Base-by-base conservation (phyloP, 208 protist genomes). In the Leishmania tarentolae region DNA sequence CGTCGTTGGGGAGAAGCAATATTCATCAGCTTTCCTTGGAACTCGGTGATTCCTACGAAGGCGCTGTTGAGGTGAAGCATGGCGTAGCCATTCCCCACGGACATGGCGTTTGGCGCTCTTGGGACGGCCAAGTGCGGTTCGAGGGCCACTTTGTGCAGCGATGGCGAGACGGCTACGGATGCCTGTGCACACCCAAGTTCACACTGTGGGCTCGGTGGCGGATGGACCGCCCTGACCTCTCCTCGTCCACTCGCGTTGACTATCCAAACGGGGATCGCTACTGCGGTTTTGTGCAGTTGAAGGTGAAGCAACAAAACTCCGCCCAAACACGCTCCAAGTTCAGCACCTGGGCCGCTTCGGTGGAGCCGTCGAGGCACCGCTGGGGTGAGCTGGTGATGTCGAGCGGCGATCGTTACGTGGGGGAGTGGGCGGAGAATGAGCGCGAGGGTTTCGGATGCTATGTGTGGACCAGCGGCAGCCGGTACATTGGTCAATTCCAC, bases 391-490 rank as follows among this genome's bases (percentile, higher is more conserved):
- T 90, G 76, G 88, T 93, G 46, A 76, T 70, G 35, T 56, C 72
- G n/a, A 76, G 83, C 50, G 92, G 93, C 21, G 92, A 90, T 52
- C 83, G 89, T 31, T 97, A 96, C 85, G 91, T 94, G 79, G 94
- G 94, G 11, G 91, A 97, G 82, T 98, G 94, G 94, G 79, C 78
- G 42, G 78, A 90, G 44, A 82, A 95, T 79, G 66, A 88, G 63
- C 88, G 87, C 52, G 83, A 88, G 37, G 94, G 94, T 37, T 95
- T 96, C 68, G 94, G 94, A 31, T 96, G 92, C 83, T 86, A 92
- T 70, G 52, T 94, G 70, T 92, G 88, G 47, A 31, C 81, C 17
- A 73, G 42, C 31, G 91, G 92, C 37, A 91, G 93, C 65, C 89
- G 92, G 57, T 98, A 97, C 85, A 81, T 92, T 42, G 94, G 94